A percentile compares a stretch with the other conserved stretches of the same genome.
These are phyloP conservation scores for Miamiensis avidus DNA, from an alignment of 169 alveolate species.

Conservation along the genomic window DNA sequence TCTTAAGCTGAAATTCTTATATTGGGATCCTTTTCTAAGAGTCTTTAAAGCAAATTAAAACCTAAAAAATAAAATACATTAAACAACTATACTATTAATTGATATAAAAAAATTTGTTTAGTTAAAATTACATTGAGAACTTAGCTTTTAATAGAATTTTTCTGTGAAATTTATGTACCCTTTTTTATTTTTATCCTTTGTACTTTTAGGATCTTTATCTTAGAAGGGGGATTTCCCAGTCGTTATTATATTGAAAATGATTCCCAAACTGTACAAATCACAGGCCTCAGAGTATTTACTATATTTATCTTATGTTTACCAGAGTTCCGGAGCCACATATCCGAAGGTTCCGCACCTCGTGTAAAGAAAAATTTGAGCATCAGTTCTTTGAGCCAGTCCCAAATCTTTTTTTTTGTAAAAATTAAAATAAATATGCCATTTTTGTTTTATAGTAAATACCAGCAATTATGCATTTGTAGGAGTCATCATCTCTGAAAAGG, in stretches of 20 bases:
- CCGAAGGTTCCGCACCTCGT: slow-evolving; percentile 52
- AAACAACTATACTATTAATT: background rate
- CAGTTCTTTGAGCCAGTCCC: slow-evolving; percentile 32
- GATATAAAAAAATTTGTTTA: too few relatives aligned
- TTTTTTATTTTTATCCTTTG: background rate
- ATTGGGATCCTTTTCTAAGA: background rate
- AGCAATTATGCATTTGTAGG: background rate
- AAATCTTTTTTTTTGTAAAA: slow-evolving; percentile 7
- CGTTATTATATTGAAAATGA: background rate
- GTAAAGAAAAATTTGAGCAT: slow-evolving; percentile 21
- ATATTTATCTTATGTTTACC: background rate
- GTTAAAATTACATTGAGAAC: background rate
- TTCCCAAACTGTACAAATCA: background rate
- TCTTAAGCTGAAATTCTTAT: background rate
- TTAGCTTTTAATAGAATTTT: too few relatives aligned
- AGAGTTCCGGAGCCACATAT: slow-evolving; percentile 27
- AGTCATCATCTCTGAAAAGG: slow-evolving; percentile 23
- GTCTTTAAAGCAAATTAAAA: background rate
- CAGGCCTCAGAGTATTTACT: background rate
- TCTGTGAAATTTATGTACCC: background rate
- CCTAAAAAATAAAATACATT: background rate
- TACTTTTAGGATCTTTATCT: background rate
- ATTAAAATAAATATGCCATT: too few relatives aligned
- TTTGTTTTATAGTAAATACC: background rate
- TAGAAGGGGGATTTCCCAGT: background rate